Base-by-base conservation (phyloP, 73 alveolate genomes). In the Stentor coeruleus region DNA sequence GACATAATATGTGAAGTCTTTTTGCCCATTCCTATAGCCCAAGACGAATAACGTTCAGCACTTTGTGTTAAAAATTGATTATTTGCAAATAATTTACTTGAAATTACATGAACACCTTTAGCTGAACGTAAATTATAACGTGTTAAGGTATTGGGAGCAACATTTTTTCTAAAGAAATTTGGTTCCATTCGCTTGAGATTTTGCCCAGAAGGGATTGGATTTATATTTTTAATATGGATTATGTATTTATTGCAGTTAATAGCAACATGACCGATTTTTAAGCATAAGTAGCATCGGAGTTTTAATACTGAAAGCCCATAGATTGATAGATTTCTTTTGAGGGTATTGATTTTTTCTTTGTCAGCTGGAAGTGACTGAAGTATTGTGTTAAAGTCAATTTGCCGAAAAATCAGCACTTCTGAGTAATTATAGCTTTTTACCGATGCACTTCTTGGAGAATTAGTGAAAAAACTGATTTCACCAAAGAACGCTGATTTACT, bases 171-270 rank as follows among this genome's bases (percentile, higher is more conserved):
- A n/a, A n/a, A n/a, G n/a, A n/a, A n/a, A n/a, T n/a, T n/a, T n/a
- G n/a, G n/a, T n/a, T n/a, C n/a, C n/a, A n/a, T n/a, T n/a, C n/a
- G n/a, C n/a, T n/a, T n/a, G n/a, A n/a, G n/a, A n/a, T n/a, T n/a
- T n/a, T n/a, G n/a, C n/a, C n/a, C n/a, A n/a, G n/a, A n/a, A n/a
- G n/a, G n/a, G n/a, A n/a, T n/a, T n/a, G n/a, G n/a, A n/a, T n/a
- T n/a, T n/a, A n/a, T n/a, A n/a, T n/a, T n/a, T n/a, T n/a, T n/a
- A n/a, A n/a, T n/a, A n/a, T n/a, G n/a, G n/a, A n/a, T n/a, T n/a
- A n/a, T n/a, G n/a, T n/a, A n/a, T n/a, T n/a, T n/a, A 57, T 20
- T n/a, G 74, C 95, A 89, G 75, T 89, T 87, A 20, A 81, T 30
- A 26, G 95, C 81, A 1, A 89, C 80, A 59, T 89, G 95, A 3